Evolutionary conservation across 164 flowering plant species (phyloP).

Genomic region (Nymphaea thermarum): DNA sequence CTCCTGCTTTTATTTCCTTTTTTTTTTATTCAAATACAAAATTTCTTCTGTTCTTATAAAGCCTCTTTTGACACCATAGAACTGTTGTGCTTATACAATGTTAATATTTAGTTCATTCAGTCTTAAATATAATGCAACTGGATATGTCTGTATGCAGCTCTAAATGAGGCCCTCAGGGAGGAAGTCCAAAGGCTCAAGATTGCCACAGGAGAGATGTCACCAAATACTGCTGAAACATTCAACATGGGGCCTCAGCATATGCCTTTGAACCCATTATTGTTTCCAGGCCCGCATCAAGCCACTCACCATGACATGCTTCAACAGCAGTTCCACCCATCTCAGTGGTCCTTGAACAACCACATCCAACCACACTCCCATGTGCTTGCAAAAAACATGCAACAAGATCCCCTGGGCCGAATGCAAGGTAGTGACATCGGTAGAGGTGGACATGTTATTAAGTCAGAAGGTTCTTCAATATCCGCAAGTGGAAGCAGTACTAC

Average conservation of each 20-base stretch:
- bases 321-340: slow-evolving; percentile 39
- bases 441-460: slow-evolving; percentile 44
- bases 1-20: not conserved
- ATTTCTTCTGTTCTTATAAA: not conserved
- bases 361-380: slow-evolving; percentile 24
- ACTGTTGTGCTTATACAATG: not conserved
- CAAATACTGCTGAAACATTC: slow-evolving; percentile 36
- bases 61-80: not conserved
- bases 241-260: slow-evolving; percentile 53
- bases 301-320: slow-evolving; percentile 28
- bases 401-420: slow-evolving; percentile 67
- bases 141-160: slow-evolving; percentile 25
- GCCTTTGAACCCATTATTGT: slow-evolving; percentile 36
- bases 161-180: slow-evolving; percentile 75
- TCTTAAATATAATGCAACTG: not conserved
- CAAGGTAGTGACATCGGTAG: slow-evolving; percentile 83
- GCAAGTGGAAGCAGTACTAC: slow-evolving; percentile 79
- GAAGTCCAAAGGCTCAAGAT: slow-evolving; percentile 76
- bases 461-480: slow-evolving; percentile 71
- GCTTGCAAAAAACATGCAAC: slow-evolving; percentile 49
- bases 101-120: not conserved
- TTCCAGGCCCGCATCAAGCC: slow-evolving; percentile 34
- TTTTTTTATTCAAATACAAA: not conserved
- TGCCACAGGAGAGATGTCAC: slow-evolving; percentile 55
- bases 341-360: slow-evolving; percentile 28